These are phyloP conservation scores for Trebouxia gelatinosa DNA, from an alignment of 163 green algal species.

Conservation along the genomic window DNA sequence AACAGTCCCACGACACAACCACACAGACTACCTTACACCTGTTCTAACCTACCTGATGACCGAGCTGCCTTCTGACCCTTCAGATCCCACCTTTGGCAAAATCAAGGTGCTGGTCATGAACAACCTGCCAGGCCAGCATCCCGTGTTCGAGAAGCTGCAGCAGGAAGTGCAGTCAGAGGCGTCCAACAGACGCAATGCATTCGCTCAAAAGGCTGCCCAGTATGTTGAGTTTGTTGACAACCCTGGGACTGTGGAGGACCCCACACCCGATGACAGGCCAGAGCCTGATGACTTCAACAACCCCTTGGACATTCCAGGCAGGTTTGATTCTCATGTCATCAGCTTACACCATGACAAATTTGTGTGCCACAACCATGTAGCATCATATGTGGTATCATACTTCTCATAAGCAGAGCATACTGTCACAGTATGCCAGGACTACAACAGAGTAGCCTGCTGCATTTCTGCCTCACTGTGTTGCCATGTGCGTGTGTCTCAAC, in stretches of 20 bases:
- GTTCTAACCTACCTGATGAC: slow-evolving; percentile 46
- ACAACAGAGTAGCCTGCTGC: no score
- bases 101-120: slow-evolving; percentile 56
- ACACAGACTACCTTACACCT: slow-evolving; percentile 44
- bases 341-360: neutral
- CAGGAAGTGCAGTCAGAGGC: neutral
- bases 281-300: slow-evolving; percentile 53
- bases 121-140: slow-evolving; percentile 36
- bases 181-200: neutral
- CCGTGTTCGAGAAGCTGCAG: slow-evolving; percentile 30
- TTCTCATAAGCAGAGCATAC: no score
- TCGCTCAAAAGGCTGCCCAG: slow-evolving; percentile 31
- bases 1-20: slow-evolving; percentile 37
- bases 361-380: no score
- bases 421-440: no score
- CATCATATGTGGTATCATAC: no score
- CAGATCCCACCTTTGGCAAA: slow-evolving; percentile 36
- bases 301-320: slow-evolving; percentile 41
- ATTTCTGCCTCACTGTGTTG: no score
- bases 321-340: slow-evolving; percentile 28
- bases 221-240: slow-evolving; percentile 42
- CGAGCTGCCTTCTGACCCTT: slow-evolving; percentile 43
- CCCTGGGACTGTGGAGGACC: slow-evolving; percentile 41
- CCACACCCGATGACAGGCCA: slow-evolving; percentile 24
- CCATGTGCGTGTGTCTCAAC: no score